A percentile compares a stretch with the other conserved stretches of the same genome.
Evolutionary conservation across 169 alveolate genomes (phyloP).

Genomic region (Plasmodium gonderi): DNA sequence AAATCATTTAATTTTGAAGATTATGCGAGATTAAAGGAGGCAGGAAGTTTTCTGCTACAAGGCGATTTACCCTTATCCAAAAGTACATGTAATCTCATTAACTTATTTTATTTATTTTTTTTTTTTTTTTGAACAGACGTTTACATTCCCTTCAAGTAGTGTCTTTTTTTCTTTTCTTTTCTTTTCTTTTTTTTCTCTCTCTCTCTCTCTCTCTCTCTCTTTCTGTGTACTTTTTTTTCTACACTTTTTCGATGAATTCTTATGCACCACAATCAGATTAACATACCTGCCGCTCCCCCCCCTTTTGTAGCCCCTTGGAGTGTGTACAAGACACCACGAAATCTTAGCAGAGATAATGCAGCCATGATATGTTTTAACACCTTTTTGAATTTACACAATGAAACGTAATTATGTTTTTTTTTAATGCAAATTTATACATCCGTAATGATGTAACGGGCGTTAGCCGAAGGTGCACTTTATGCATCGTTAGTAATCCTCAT

Average conservation of each 20-base stretch:
- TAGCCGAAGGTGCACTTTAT: too few relatives aligned
- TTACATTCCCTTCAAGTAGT: too few relatives aligned
- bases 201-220: too few relatives aligned
- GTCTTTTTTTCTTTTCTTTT: too few relatives aligned
- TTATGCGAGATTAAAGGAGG: slow-evolving; percentile 17
- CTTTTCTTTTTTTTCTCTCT: too few relatives aligned
- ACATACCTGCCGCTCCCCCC: not conserved
- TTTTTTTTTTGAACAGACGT: too few relatives aligned
- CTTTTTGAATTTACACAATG: slow-evolving; percentile 51
- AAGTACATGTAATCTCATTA: not conserved
- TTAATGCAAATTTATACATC: not conserved
- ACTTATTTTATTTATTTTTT: too few relatives aligned
- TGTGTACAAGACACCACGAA: slow-evolving; percentile 45
- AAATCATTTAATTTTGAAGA: slow-evolving; percentile 40
- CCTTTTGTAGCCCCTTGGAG: slow-evolving; percentile 40
- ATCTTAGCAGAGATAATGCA: slow-evolving; percentile 66
- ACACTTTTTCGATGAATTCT: too few relatives aligned
- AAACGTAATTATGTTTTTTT: not conserved
- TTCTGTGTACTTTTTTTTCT: too few relatives aligned
- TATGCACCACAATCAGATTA: too few relatives aligned
- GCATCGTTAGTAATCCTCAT: too few relatives aligned
- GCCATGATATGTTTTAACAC: slow-evolving; percentile 58
- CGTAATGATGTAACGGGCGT: not conserved
- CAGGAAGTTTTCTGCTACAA: slow-evolving; percentile 28
- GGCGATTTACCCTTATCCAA: not conserved